Conservation (phyloP, 1,284 basidiomycete genomes). For the Ganoderma resinaceum region DNA sequence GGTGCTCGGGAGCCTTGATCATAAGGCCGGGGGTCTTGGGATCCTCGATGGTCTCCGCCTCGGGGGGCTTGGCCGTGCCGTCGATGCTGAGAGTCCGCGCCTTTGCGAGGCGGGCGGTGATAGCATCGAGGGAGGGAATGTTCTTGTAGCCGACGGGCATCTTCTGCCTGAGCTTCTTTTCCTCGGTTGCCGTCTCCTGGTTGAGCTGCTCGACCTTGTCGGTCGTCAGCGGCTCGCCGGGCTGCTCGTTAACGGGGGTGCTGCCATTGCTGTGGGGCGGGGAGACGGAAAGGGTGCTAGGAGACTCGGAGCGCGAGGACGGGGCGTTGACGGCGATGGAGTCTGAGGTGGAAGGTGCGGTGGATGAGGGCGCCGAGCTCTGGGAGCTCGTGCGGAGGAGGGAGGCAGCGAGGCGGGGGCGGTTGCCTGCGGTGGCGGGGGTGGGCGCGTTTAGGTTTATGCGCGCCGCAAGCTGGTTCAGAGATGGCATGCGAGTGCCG, state of each 20-base stretch:
- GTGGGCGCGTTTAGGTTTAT: slow-evolving; percentile 58
- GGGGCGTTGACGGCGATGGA: slow-evolving; percentile 69
- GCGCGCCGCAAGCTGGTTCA: slow-evolving; percentile 81
- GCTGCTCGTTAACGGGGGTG: slow-evolving; percentile 40
- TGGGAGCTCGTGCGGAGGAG: slow-evolving; percentile 71
- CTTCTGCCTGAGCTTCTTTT: slow-evolving; percentile 51
- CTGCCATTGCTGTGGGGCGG: slow-evolving; percentile 50
- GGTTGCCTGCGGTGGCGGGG: slow-evolving; percentile 47
- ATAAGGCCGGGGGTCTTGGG: slow-evolving; percentile 79
- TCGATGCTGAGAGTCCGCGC: slow-evolving; percentile 73
- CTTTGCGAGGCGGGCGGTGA: slow-evolving; percentile 77
- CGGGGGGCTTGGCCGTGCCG: slow-evolving; percentile 74
- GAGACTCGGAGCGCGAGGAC: slow-evolving; percentile 66
- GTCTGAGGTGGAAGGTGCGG: slow-evolving; percentile 56
- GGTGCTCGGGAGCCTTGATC: slow-evolving; percentile 81
- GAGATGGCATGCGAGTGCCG: slow-evolving; percentile 64
- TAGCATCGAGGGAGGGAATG: slow-evolving; percentile 82
- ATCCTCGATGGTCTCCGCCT: slow-evolving; percentile 77
- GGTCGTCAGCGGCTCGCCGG: slow-evolving; percentile 61
- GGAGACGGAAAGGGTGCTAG: slow-evolving; percentile 50
- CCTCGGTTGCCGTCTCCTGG: slow-evolving; percentile 29
- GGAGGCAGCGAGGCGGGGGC: slow-evolving; percentile 78
- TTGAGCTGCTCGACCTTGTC: slow-evolving; percentile 39
- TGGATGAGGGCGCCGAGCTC: slow-evolving; percentile 38
- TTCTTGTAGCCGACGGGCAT: slow-evolving; percentile 82